Percentiles rank a stretch among this genome's conserved stretches.
phyloP scores from a whole-genome alignment of 768 basidiomycete genomes.

The Daedaleopsis nitida region DNA sequence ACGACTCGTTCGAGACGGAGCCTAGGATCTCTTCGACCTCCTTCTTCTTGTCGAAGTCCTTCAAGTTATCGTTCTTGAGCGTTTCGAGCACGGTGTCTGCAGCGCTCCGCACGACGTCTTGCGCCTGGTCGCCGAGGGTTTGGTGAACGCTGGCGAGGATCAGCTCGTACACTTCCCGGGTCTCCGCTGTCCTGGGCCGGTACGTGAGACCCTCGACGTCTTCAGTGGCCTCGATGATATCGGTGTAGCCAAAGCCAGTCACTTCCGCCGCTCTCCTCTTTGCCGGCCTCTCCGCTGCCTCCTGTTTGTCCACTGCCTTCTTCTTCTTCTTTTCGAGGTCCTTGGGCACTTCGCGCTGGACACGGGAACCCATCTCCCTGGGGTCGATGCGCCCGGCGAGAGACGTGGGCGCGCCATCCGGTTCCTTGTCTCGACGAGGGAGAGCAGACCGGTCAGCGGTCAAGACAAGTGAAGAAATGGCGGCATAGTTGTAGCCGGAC shows the following conservation, averaged over 20 bases:
- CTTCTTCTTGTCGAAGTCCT: conserved; percentile 97
- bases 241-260: conserved; percentile 77
- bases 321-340: conserved; percentile 95
- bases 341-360: conserved; percentile 78
- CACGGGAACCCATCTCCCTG: conserved; percentile 92
- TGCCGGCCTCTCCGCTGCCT: conserved; percentile 57
- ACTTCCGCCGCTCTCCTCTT: conserved; percentile 61
- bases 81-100: conserved; percentile 90
- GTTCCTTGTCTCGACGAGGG: conserved; percentile 90
- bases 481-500: conserved; percentile 94
- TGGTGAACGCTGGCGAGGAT: conserved; percentile 83
- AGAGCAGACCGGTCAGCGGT: conserved; percentile 85
- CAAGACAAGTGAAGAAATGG: conserved; percentile 91
- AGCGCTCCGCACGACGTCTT: conserved; percentile 93
- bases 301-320: conserved; percentile 65
- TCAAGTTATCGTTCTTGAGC: conserved; percentile 84
- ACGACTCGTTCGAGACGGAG: conserved; percentile 66
- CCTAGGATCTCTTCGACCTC: conserved; percentile 85
- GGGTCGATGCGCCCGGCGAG: conserved; percentile 89
- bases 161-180: conserved; percentile 91
- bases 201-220: conserved; percentile 93
- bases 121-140: conserved; percentile 90
- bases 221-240: conserved; percentile 93
- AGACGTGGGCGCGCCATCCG: conserved; percentile 93
- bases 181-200: conserved; percentile 91